A percentile compares a stretch with the other conserved stretches of the same genome.
These are phyloP conservation scores for Annulohypoxylon stygium DNA, from an alignment of 495 filamentous ascomycete species.

Conservation along the genomic window DNA sequence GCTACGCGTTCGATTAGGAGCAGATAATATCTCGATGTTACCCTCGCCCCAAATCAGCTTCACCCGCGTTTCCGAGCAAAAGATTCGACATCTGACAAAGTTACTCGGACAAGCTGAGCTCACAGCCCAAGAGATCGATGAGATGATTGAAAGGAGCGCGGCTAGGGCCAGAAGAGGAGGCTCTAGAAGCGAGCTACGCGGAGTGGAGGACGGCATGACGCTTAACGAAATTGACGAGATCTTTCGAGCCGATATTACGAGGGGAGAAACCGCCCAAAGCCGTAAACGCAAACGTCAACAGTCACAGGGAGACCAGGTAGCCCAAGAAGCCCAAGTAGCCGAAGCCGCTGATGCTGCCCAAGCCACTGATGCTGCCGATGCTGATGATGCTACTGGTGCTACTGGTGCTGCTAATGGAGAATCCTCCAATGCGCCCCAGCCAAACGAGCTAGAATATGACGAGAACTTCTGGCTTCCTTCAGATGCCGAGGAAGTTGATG, in stretches of 20 bases:
- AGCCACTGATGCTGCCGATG: neutral
- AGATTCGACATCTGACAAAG: conserved; percentile 10
- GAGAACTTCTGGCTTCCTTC: no score
- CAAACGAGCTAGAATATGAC: no score
- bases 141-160: neutral
- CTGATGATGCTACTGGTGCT: no score
- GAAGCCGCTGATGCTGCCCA: neutral
- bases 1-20: conserved; percentile 45
- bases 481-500: no score
- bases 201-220: neutral
- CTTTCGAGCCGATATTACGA: neutral
- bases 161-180: neutral
- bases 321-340: neutral
- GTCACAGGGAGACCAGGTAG: neutral
- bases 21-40: conserved; percentile 39
- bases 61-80: conserved; percentile 9
- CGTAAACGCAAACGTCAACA: neutral
- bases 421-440: no score
- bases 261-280: neutral
- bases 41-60: conserved; percentile 44
- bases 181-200: neutral
- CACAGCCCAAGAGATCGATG: conserved; percentile 24
- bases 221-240: conserved; percentile 6
- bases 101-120: conserved; percentile 2
- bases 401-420: neutral